A percentile compares a stretch with the other conserved stretches of the same genome.
phyloP scores from a whole-genome alignment of 176 grass and related monocot species.

The Musa troglodytarum region DNA sequence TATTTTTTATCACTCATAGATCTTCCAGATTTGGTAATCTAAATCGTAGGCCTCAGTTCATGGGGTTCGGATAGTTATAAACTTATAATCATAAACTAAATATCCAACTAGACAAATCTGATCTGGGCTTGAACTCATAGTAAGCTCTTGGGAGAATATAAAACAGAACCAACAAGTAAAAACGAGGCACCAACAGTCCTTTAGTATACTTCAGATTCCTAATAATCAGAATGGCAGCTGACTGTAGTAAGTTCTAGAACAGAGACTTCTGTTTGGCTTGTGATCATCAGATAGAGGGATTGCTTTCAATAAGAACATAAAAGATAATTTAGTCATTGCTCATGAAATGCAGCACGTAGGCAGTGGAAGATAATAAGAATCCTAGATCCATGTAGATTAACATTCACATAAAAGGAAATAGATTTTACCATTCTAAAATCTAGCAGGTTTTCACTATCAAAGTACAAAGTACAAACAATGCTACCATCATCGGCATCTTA shows the following conservation, averaged over 20 bases:
- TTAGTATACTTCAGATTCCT: background rate
- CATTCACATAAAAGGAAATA: background rate
- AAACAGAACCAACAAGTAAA: background rate
- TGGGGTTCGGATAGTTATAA: too few relatives aligned
- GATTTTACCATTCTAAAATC: background rate
- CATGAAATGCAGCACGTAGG: background rate
- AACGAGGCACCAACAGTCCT: background rate
- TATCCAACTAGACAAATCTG: too few relatives aligned
- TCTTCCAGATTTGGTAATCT: too few relatives aligned
- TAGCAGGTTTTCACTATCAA: background rate
- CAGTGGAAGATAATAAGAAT: background rate
- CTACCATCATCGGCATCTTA: background rate
- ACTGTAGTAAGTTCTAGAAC: background rate
- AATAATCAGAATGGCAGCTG: background rate
- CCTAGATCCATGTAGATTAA: background rate
- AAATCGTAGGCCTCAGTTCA: too few relatives aligned
- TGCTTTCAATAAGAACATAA: slow-evolving; percentile 41
- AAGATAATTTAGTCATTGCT: background rate
- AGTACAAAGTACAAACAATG: background rate
- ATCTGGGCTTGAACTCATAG: too few relatives aligned
- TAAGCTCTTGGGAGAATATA: too few relatives aligned
- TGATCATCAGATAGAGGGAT: slow-evolving; percentile 86
- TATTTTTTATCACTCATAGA: background rate
- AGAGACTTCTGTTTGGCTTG: slow-evolving; percentile 73
- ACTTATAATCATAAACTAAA: too few relatives aligned